Evolutionary conservation across 1,139 yeast genomes (phyloP).

Genomic region (Blastobotrys arbuscula): DNA sequence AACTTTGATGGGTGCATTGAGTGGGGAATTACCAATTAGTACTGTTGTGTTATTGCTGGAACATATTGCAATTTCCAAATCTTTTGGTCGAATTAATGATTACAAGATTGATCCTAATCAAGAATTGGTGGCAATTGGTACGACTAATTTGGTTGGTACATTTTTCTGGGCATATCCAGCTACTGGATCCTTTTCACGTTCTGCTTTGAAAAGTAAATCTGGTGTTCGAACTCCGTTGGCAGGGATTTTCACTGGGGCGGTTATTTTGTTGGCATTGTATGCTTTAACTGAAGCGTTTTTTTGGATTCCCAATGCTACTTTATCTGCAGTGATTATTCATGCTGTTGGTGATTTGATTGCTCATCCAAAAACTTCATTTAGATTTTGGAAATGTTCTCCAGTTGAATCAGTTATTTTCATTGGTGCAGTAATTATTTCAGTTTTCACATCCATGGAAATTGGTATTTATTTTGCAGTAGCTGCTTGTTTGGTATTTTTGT

Average conservation of each 20-base stretch:
- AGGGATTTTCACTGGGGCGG: conserved; percentile 80
- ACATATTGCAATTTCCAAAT: conserved; percentile 89
- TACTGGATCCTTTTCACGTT: conserved; percentile 92
- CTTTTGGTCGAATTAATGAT: conserved; percentile 88
- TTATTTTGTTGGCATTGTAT: conserved; percentile 76
- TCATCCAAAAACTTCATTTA: conserved; percentile 62
- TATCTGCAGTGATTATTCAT: conserved; percentile 84
- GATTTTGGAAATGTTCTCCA: conserved; percentile 72
- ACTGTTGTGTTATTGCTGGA: conserved; percentile 76
- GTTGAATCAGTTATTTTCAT: conserved; percentile 71
- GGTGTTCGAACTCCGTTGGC: conserved; percentile 94
- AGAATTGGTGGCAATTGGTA: conserved; percentile 91
- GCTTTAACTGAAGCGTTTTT: conserved; percentile 77
- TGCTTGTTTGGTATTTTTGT: conserved; percentile 70
- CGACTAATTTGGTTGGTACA: conserved; percentile 83
- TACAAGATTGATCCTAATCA: conserved; percentile 90
- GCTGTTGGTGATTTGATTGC: conserved; percentile 91
- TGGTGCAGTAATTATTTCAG: conserved; percentile 70
- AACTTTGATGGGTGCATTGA: conserved; percentile 57
- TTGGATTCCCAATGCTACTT: conserved; percentile 85
- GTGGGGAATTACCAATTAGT: conserved; percentile 79
- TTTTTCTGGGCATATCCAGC: conserved; percentile 93
- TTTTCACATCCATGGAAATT: conserved; percentile 75
- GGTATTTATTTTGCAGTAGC: conserved; percentile 89
- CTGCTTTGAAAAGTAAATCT: conserved; percentile 91